Evolutionary conservation across 2,329 filamentous ascomycete genomes (phyloP), one percentile per base, ranked within the genome.

Genomic region (Sporothrix curviconia): DNA sequence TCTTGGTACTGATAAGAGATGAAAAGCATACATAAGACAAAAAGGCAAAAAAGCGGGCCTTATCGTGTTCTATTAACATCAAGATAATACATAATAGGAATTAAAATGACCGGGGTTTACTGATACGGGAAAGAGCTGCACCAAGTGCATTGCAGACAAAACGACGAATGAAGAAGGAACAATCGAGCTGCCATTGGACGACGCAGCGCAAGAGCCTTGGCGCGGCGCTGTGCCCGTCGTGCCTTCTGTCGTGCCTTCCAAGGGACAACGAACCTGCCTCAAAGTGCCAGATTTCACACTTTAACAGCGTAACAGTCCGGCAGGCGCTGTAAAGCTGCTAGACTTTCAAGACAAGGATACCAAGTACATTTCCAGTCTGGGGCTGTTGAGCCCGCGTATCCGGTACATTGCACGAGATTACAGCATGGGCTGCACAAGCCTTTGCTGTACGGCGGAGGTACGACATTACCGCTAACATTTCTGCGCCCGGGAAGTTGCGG

Each of bases 1-100:
- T 44, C 54, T 50, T 57, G 50, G 54, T 47, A 59, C 59, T 60
- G 61, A 63, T 64, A 63, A 64, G 61, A 7, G 51, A 58, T 24
- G 28, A 43, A 54, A 36, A 22, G 42, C 30, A 54, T 49, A 58
- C 58, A 58, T 61, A 54, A 59, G 42, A 61, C 44, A 56, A n/a
- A 58, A 59, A 51, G 49, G 17, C 46, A 57, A 46, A 55, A 60
- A 46, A 50, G 17, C 44, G 60, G 63, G 64, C 60, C 67, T 71
- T 71, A 71, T 71, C 69, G 63, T 60, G 52, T 46, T 57, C 54
- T 50, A 63, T 69, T 70, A 69, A 66, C 65, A 67, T 62, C 62
- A 66, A 59, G 61, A 69, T n/a, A 70, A 69, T 68, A 67, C 67
- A 67, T 71, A 71, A 71, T 71, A 62, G 64, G 64, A 71, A 69